phyloP scores from a whole-genome alignment of 177 flowering plant species.

The Vitis hybrid region DNA sequence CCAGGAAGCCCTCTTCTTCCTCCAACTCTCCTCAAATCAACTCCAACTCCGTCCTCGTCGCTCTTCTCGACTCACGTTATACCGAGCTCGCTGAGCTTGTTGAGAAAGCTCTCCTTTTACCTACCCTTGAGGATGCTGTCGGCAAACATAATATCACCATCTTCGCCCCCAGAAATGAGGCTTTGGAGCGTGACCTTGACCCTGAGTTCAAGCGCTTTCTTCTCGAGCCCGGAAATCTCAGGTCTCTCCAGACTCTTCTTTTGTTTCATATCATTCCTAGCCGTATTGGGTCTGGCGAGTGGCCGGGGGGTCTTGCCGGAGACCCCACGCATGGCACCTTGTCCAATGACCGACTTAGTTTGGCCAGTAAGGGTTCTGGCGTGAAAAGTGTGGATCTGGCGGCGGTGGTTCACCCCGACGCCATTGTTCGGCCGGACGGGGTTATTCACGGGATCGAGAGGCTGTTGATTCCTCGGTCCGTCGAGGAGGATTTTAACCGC shows the following conservation, averaged over 20 bases:
- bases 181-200: constrained; percentile 44
- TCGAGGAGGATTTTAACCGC: constrained; percentile 32
- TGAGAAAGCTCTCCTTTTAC: constrained; percentile 48
- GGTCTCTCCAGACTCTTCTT: constrained; percentile 41
- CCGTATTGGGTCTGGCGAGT: constrained; percentile 20
- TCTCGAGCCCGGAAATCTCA: constrained; percentile 45
- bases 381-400: constrained; percentile 21
- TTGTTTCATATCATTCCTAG: constrained; percentile 38
- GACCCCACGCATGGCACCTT: constrained; percentile 9
- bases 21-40: constrained; percentile 23
- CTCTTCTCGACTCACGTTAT: constrained; percentile 53
- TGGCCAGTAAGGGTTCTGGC: constrained; percentile 4
- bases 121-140: constrained; percentile 43
- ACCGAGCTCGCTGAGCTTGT: constrained; percentile 50
- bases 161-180: constrained; percentile 49
- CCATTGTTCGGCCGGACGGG: constrained; percentile 40
- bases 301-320: constrained; percentile 12
- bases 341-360: constrained; percentile 8
- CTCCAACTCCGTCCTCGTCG: constrained; percentile 54
- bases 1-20: constrained; percentile 3
- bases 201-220: constrained; percentile 54
- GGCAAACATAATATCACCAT: constrained; percentile 42
- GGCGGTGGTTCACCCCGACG: constrained; percentile 22
- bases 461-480: constrained; percentile 33
- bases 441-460: constrained; percentile 45